phyloP scores from a whole-genome alignment of 2,329 filamentous ascomycete genomes.

The Fusarium begoniae region DNA sequence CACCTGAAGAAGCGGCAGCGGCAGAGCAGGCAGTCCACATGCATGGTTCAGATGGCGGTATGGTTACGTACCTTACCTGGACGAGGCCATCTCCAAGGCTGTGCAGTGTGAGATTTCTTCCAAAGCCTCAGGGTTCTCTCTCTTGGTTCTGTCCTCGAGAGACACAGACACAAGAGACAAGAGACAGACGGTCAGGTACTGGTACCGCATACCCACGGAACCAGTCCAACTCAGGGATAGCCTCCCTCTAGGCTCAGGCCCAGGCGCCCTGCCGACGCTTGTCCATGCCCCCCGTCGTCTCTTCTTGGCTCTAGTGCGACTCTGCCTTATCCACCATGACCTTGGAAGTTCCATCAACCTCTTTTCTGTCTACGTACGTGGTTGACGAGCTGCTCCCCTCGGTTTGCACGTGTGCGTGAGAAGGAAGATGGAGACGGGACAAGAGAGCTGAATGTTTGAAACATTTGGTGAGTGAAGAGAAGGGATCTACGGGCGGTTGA shows the following conservation, averaged over 20 bases:
- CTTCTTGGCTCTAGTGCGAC: constrained; percentile 30
- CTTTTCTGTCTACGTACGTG: constrained; percentile 12
- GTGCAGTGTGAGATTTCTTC: constrained; percentile 10
- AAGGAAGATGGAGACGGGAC: background rate
- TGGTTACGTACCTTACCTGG: constrained; percentile 30
- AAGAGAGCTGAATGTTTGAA: constrained; percentile 9
- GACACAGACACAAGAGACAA: background rate
- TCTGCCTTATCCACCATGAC: constrained; percentile 29
- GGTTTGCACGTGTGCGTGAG: background rate
- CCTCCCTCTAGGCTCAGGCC: constrained; percentile 32
- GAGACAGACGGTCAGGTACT: constrained; percentile 16
- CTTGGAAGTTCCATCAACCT: constrained; percentile 27
- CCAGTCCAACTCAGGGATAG: constrained; percentile 25
- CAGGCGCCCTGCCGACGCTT: constrained; percentile 38
- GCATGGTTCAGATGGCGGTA: constrained; percentile 26
- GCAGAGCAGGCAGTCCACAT: background rate
- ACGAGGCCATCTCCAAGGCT: constrained; percentile 10
- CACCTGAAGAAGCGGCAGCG: background rate
- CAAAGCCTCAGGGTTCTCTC: constrained; percentile 7
- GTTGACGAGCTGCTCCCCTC: constrained; percentile 21
- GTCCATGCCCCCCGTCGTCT: constrained; percentile 31
- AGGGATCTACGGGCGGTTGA: background rate
- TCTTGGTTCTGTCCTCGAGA: background rate
- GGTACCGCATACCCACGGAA: background rate
- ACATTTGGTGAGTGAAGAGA: constrained; percentile 6